Conservation (phyloP, 495 filamentous ascomycete species). For the Coniosporium apollinis region DNA sequence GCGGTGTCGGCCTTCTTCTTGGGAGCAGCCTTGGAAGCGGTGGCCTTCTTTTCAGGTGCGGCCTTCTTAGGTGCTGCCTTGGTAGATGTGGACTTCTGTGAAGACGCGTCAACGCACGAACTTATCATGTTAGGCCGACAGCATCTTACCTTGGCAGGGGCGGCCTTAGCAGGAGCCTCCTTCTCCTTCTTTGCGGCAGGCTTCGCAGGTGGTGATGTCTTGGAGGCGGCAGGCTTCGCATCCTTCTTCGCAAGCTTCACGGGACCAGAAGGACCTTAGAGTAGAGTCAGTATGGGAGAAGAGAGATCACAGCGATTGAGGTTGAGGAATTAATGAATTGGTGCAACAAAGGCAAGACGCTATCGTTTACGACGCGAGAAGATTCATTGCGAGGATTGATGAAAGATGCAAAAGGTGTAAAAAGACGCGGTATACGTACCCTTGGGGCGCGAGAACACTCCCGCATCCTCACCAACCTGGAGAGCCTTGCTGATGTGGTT, state of each 20-base stretch:
- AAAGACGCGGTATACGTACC: conserved; percentile 39
- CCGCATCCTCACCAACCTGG: conserved; percentile 75
- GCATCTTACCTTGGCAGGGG: conserved; percentile 33
- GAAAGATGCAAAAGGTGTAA: conserved; percentile 1
- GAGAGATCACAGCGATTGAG: not conserved
- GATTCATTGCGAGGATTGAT: not conserved
- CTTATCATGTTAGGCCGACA: conserved; percentile 18
- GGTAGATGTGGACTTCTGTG: conserved; percentile 12
- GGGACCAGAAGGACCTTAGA: conserved; percentile 68
- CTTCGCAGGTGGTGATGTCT: conserved; percentile 27
- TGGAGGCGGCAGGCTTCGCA: conserved; percentile 15
- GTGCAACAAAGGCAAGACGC: not conserved
- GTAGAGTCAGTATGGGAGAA: conserved; percentile 25
- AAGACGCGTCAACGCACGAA: conserved; percentile 13
- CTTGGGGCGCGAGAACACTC: conserved; percentile 85
- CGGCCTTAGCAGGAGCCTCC: conserved; percentile 19
- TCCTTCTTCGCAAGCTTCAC: conserved; percentile 94
- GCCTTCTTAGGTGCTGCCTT: conserved; percentile 29
- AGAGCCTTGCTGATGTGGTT: conserved; percentile 87
- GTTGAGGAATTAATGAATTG: not conserved
- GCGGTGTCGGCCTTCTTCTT: conserved; percentile 29
- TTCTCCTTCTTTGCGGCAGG: conserved; percentile 18
- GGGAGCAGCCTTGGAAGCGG: conserved; percentile 22
- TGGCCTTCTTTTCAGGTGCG: conserved; percentile 36
- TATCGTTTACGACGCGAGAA: too few relatives aligned